Conservation (phyloP, 2,329 filamentous ascomycete species). For the Paecilomyces sp. region DNA sequence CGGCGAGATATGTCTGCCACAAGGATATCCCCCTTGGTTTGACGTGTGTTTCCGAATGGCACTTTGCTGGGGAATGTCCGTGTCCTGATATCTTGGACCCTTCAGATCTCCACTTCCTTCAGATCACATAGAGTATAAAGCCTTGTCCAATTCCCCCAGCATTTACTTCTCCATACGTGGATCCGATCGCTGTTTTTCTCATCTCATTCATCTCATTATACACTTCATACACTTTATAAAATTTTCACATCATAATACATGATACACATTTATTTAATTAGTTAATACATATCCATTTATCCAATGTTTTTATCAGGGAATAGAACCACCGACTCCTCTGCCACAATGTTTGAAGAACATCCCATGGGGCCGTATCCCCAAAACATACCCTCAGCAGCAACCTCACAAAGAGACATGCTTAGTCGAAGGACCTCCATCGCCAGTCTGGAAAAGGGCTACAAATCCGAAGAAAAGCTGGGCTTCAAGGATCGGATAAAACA, state of each 20-base stretch:
- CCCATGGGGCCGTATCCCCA: background rate
- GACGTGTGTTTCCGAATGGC: background rate
- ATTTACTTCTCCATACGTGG: background rate
- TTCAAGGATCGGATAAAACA: constrained; percentile 32
- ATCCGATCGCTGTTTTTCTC: background rate
- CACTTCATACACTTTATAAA: background rate
- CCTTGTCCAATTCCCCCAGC: background rate
- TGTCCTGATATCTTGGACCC: background rate
- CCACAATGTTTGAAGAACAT: background rate
- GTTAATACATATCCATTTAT: background rate
- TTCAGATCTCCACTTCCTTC: background rate
- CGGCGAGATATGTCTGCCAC: background rate
- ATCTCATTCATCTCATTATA: background rate
- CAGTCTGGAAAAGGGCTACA: constrained; percentile 10
- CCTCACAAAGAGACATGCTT: background rate
- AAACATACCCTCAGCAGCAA: background rate
- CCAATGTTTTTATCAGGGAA: background rate
- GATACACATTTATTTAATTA: background rate
- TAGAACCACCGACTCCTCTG: background rate
- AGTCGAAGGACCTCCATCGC: background rate
- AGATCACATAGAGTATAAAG: background rate
- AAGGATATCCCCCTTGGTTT: background rate
- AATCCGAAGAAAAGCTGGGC: constrained; percentile 6
- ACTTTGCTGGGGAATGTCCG: background rate
- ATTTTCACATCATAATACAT: background rate